Conservation (phyloP, 2,329 filamentous ascomycete genomes). For the Ophiosphaerella herpotricha region DNA sequence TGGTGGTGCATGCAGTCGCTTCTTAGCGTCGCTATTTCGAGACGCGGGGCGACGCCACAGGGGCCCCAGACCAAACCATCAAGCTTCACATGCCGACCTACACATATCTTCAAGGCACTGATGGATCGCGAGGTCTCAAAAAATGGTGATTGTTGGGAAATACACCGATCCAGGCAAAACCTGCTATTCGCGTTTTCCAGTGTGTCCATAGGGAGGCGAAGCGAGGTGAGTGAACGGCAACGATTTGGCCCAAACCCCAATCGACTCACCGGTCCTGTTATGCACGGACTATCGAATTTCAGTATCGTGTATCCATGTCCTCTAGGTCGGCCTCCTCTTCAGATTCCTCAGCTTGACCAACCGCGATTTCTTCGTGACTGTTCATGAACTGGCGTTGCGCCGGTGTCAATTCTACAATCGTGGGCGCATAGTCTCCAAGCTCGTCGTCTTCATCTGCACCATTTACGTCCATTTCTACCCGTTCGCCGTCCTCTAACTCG, state of each 20-base stretch:
- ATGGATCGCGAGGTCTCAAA: no score
- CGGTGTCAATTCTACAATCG: conserved; percentile 60
- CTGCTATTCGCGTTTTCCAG: no score
- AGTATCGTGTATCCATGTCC: conserved; percentile 47
- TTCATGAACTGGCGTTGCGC: conserved; percentile 48
- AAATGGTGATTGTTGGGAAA: no score
- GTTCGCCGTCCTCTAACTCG: conserved; percentile 66
- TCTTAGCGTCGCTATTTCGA: conserved; percentile 25
- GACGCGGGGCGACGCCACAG: conserved; percentile 14
- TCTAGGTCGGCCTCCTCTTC: conserved; percentile 46
- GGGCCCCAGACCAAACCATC: neutral
- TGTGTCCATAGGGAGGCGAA: no score
- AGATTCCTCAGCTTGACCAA: conserved; percentile 38
- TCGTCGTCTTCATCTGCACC: conserved; percentile 65
- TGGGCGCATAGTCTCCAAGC: conserved; percentile 66
- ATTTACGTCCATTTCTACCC: conserved; percentile 62
- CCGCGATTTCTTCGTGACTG: conserved; percentile 22
- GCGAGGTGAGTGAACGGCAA: neutral
- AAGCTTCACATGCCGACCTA: neutral
- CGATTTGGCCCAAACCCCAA: conserved; percentile 2
- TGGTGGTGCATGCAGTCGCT: conserved; percentile 3
- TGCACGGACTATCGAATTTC: conserved; percentile 23
- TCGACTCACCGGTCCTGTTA: conserved; percentile 20
- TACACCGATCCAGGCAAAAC: no score
- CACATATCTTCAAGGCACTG: no score